These are phyloP conservation scores for Plasmopara muralis DNA, from an alignment of 352 stramenopile species.

Conservation along the genomic window DNA sequence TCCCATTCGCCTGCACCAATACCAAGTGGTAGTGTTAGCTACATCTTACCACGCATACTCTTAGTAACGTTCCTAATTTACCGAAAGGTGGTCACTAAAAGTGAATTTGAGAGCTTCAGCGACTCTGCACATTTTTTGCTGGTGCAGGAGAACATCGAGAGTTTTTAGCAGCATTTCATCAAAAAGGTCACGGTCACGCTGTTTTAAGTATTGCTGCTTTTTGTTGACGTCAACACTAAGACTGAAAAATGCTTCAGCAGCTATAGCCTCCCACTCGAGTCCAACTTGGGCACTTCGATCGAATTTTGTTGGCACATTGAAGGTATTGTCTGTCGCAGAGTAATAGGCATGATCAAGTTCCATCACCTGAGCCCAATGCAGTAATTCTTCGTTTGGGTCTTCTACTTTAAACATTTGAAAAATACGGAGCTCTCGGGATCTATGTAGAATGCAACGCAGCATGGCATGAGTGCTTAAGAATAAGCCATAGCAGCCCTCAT, in stretches of 20 bases:
- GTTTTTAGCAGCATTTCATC: constrained; percentile 31
- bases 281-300: background rate
- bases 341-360: constrained; percentile 44
- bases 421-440: constrained; percentile 51
- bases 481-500: background rate
- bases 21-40: too few relatives aligned
- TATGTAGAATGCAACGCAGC: constrained; percentile 2
- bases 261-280: constrained; percentile 36
- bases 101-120: constrained; percentile 11
- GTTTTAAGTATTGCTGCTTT: constrained; percentile 27
- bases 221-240: constrained; percentile 18
- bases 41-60: too few relatives aligned
- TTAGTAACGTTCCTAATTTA: too few relatives aligned
- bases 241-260: constrained; percentile 38
- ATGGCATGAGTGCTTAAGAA: background rate
- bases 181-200: constrained; percentile 10
- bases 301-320: background rate
- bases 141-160: constrained; percentile 27
- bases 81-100: constrained; percentile 18
- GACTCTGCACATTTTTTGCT: constrained; percentile 16
- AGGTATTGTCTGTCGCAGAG: constrained; percentile 7
- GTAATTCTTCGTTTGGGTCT: constrained; percentile 70
- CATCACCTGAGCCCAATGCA: constrained; percentile 58
- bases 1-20: background rate
- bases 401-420: constrained; percentile 36